Conservation (phyloP, 2,329 filamentous ascomycete species). For the Gremmenia infestans region DNA sequence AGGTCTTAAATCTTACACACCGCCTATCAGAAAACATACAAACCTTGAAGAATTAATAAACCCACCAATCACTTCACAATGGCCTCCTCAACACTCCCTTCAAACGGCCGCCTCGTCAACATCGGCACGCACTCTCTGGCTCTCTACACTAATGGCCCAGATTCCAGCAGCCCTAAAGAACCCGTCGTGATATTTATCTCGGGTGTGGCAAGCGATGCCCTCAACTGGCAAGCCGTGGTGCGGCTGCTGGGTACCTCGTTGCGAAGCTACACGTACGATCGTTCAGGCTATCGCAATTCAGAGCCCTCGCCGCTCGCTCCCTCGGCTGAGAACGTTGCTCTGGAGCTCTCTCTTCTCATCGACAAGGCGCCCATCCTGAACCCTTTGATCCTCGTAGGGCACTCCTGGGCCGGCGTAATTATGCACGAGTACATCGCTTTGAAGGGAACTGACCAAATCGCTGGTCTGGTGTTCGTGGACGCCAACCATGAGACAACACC, state of each 20-base stretch:
- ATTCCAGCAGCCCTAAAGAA: neutral
- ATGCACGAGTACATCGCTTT: constrained; percentile 12
- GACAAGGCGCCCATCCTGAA: constrained; percentile 5
- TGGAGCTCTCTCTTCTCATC: constrained; percentile 15
- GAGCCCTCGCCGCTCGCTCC: constrained; percentile 12
- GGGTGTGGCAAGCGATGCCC: constrained; percentile 5
- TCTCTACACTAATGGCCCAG: constrained; percentile 15
- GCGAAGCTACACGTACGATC: constrained; percentile 17
- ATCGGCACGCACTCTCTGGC: constrained; percentile 17
- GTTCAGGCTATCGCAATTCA: constrained; percentile 13
- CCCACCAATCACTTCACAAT: neutral
- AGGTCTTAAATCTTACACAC: too few species aligned
- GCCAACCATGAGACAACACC: constrained; percentile 17
- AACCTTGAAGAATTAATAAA: neutral
- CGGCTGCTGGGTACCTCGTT: constrained; percentile 5
- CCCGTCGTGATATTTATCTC: constrained; percentile 9
- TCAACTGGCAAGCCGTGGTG: constrained; percentile 10
- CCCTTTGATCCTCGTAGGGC: constrained; percentile 16
- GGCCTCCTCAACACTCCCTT: too few species aligned
- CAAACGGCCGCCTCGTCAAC: neutral
- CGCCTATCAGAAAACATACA: too few species aligned
- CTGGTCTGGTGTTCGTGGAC: constrained; percentile 20
- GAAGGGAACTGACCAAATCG: constrained; percentile 6
- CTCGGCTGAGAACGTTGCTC: constrained; percentile 17
- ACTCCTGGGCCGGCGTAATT: constrained; percentile 18